Percentiles rank a stretch among this genome's conserved stretches.
Evolutionary conservation across 768 basidiomycete species (phyloP).

Genomic region (Tylopilus balloui): DNA sequence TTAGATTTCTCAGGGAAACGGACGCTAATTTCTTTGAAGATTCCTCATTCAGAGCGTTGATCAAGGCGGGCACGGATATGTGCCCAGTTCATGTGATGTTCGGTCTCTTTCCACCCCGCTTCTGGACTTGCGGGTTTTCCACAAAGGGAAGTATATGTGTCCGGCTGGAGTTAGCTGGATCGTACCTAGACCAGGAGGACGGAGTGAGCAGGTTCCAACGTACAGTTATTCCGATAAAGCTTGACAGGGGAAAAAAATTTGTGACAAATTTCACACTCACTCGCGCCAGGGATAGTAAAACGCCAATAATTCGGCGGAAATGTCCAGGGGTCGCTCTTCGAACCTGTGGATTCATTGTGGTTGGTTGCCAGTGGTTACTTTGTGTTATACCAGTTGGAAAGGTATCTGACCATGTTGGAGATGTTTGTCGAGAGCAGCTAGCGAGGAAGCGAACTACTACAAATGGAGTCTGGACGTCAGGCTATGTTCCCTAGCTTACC

Average conservation of each 20-base stretch:
- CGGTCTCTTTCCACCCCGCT: background rate
- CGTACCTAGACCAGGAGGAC: slow-evolving; percentile 2
- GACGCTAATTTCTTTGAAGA: background rate
- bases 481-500: background rate
- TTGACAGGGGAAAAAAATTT: background rate
- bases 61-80: background rate
- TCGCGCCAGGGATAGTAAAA: background rate
- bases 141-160: background rate
- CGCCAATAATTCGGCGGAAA: background rate
- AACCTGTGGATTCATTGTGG: background rate
- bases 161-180: background rate
- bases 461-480: slow-evolving; percentile 3
- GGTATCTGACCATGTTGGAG: too few species aligned
- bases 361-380: too few species aligned
- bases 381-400: too few species aligned
- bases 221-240: background rate
- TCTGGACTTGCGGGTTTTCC: background rate
- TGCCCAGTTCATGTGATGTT: background rate
- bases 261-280: background rate
- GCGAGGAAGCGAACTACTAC: background rate
- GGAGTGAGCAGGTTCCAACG: background rate
- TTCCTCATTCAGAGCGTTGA: slow-evolving; percentile 4
- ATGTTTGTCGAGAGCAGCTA: background rate
- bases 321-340: background rate
- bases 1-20: background rate